These are phyloP conservation scores for Metschnikowia cerradonensis DNA, from an alignment of 805 yeast genomes.

Conservation along the genomic window DNA sequence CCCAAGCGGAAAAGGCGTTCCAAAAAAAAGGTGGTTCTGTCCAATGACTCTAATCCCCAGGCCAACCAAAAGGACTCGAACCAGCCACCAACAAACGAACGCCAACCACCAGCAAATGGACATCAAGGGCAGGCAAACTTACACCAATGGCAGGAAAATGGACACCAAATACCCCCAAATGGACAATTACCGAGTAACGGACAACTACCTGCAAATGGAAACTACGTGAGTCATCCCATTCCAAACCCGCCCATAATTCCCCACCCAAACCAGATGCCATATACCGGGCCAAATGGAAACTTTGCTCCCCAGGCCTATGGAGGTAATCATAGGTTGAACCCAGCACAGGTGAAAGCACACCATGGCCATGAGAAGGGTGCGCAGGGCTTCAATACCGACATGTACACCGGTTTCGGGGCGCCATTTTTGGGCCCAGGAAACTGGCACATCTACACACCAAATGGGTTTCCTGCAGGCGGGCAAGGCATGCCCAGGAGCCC, in stretches of 20 bases:
- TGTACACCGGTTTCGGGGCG: not conserved
- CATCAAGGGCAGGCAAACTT: not conserved
- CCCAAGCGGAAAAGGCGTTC: not conserved
- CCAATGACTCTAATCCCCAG: not conserved
- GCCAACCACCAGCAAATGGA: too few relatives aligned
- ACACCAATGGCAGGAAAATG: too few relatives aligned
- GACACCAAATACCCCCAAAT: too few relatives aligned
- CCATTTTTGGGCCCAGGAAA: not conserved
- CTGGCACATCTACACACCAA: not conserved
- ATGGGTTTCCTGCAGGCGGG: not conserved
- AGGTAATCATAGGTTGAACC: not conserved
- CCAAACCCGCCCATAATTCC: not conserved
- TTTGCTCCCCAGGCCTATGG: not conserved
- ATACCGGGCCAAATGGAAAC: not conserved
- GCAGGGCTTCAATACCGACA: not conserved
- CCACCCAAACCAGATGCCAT: not conserved
- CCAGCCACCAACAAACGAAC: not conserved
- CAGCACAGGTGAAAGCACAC: not conserved
- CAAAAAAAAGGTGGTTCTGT: not conserved
- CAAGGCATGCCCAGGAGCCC: not conserved
- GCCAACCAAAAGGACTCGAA: not conserved
- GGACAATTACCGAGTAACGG: too few relatives aligned
- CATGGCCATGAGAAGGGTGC: not conserved
- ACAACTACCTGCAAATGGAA: not conserved
- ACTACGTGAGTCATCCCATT: not conserved